These are phyloP conservation scores for Kokia cookei DNA, from an alignment of 441 rosid genomes.

Conservation along the genomic window DNA sequence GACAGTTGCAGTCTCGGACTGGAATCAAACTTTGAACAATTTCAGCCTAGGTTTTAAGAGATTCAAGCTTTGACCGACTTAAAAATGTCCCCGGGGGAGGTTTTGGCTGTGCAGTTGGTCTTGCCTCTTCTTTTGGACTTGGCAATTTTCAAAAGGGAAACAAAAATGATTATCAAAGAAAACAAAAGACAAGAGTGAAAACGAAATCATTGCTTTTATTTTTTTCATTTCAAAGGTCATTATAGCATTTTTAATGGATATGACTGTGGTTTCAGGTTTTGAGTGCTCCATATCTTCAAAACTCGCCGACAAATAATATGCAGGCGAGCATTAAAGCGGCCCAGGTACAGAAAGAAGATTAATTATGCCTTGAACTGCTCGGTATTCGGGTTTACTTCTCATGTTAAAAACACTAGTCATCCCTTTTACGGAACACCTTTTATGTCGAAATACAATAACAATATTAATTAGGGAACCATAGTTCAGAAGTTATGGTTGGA, in stretches of 20 bases:
- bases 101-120: background rate
- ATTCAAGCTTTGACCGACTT: background rate
- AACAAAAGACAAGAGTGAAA: background rate
- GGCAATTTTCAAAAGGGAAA: background rate
- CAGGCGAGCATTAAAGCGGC: constrained; percentile 39
- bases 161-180: background rate
- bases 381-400: background rate
- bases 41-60: background rate
- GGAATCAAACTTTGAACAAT: background rate
- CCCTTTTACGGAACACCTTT: background rate
- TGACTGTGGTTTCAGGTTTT: constrained; percentile 52
- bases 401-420: background rate
- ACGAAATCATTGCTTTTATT: background rate
- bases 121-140: background rate
- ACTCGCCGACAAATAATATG: constrained; percentile 29
- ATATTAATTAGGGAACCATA: background rate
- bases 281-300: constrained; percentile 90
- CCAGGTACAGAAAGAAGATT: background rate
- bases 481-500: background rate
- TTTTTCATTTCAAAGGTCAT: background rate
- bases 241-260: background rate
- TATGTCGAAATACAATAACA: background rate
- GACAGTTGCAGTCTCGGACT: background rate
- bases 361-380: background rate
- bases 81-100: background rate